These are phyloP conservation scores for Candida glucosophila DNA, from an alignment of 1,139 yeast genomes.

Conservation along the genomic window DNA sequence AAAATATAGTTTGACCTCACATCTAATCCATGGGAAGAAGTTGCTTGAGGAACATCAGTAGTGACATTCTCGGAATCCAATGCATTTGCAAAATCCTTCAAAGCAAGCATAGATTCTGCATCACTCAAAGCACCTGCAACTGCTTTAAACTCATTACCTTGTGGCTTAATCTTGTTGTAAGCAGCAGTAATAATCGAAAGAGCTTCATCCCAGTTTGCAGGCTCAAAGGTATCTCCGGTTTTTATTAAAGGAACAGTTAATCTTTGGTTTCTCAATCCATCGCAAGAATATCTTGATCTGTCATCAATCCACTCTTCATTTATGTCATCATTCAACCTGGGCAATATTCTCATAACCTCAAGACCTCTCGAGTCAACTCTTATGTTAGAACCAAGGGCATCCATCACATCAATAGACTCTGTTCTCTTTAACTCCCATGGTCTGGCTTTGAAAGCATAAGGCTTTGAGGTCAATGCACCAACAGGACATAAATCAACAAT, in stretches of 20 bases:
- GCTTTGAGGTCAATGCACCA: constrained; percentile 86
- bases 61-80: constrained; percentile 79
- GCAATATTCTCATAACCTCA: constrained; percentile 83
- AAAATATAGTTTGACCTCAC: constrained; percentile 73
- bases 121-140: constrained; percentile 77
- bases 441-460: constrained; percentile 84
- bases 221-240: constrained; percentile 61
- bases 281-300: constrained; percentile 79
- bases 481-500: constrained; percentile 87
- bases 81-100: constrained; percentile 70
- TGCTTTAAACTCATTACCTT: constrained; percentile 70
- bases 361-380: constrained; percentile 84
- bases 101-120: constrained; percentile 74
- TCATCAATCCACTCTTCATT: constrained; percentile 93
- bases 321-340: constrained; percentile 78
- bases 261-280: constrained; percentile 82
- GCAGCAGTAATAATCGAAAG: constrained; percentile 63
- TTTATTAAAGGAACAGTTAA: constrained; percentile 75
- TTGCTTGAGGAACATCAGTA: constrained; percentile 56
- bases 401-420: constrained; percentile 80
- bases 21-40: constrained; percentile 65
- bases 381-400: constrained; percentile 75
- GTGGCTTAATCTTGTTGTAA: constrained; percentile 47
- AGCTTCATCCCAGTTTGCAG: constrained; percentile 87
- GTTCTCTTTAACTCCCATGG: constrained; percentile 94